Base-by-base conservation (phyloP, 768 basidiomycete species). In the Boletus rubroflammeus region DNA sequence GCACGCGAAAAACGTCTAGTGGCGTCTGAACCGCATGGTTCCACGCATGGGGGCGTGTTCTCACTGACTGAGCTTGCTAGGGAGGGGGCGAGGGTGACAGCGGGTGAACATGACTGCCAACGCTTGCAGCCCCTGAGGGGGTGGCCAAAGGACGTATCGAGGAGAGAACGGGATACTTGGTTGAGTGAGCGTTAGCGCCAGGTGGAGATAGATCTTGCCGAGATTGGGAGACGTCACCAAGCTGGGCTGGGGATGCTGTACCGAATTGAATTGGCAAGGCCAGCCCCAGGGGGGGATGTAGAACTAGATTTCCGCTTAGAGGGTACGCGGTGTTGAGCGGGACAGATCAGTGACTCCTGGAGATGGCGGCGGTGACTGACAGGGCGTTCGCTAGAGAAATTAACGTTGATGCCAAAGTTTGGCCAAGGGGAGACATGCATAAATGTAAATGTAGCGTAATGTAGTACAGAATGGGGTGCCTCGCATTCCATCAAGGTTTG, bases 1-100 rank as follows among this genome's bases (percentile, higher is more conserved):
- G 61, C 67, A 69, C 55, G 67, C 67, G 66, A 69, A 41, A 63
- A 59, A 59, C 54, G 62, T 44, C 62, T 54, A 59, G 67, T 71
- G 69, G 67, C 64, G 69, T 63, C 38, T 44, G 47, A 23, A 47
- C 60, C 58, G 49, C 59, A 61, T 66, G 55, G 34, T 57, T 53
- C 45, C 56, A 53, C 41, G 41, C 51, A 36, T 34, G 50, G 56
- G 56, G 10, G 50, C 32, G 45, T 47, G 57, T 34, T 59, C 29
- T 29, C 34, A 31, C 52, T 54, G 25, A 5, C 8, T n/a, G 36
- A 5, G n/a, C 2, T 14, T 23, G 40, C 11, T 23, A 41, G 40
- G 40, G 40, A 7, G 21, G 21, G 36, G 25, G 23, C 25, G 40
- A 41, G 2, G 11, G 23, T 6, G 9, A n/a, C 26, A 28, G 25